Percentiles rank a stretch among this genome's conserved stretches.
These are phyloP conservation scores for Candida railenensis DNA, from an alignment of 805 yeast species.

Conservation along the genomic window DNA sequence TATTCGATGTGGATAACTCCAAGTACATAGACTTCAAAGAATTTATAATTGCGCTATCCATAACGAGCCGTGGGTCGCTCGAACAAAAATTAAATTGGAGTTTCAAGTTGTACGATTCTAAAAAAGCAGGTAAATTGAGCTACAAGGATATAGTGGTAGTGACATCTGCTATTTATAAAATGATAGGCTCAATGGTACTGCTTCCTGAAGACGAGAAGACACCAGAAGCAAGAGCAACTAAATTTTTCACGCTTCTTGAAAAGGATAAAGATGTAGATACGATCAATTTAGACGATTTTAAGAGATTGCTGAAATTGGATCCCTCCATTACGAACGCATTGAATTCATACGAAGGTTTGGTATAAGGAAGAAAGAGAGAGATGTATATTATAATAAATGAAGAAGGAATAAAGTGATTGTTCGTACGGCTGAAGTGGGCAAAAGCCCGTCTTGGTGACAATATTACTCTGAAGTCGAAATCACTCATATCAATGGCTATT, in stretches of 20 bases:
- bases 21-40: conserved; percentile 90
- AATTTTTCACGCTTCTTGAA: conserved; percentile 73
- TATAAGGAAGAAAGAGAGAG: conserved; percentile 33
- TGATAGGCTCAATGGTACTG: conserved; percentile 94
- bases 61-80: conserved; percentile 80
- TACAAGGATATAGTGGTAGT: conserved; percentile 79
- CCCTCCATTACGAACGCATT: conserved; percentile 75
- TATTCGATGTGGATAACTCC: conserved; percentile 77
- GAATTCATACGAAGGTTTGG: conserved; percentile 77
- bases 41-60: conserved; percentile 82
- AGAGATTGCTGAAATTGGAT: conserved; percentile 75
- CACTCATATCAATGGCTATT: too few relatives aligned
- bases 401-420: not conserved
- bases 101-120: conserved; percentile 81
- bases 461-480: too few relatives aligned
- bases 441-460: too few relatives aligned
- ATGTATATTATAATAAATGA: not conserved
- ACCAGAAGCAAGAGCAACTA: conserved; percentile 82
- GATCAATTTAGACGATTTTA: conserved; percentile 81
- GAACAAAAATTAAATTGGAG: conserved; percentile 91
- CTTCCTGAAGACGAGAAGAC: conserved; percentile 87
- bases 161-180: conserved; percentile 81
- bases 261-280: conserved; percentile 62
- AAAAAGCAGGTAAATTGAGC: conserved; percentile 71
- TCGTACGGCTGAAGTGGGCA: too few relatives aligned